Evolutionary conservation across 2,329 filamentous ascomycete species (phyloP).

Genomic region (Sphaceloma murrayae): DNA sequence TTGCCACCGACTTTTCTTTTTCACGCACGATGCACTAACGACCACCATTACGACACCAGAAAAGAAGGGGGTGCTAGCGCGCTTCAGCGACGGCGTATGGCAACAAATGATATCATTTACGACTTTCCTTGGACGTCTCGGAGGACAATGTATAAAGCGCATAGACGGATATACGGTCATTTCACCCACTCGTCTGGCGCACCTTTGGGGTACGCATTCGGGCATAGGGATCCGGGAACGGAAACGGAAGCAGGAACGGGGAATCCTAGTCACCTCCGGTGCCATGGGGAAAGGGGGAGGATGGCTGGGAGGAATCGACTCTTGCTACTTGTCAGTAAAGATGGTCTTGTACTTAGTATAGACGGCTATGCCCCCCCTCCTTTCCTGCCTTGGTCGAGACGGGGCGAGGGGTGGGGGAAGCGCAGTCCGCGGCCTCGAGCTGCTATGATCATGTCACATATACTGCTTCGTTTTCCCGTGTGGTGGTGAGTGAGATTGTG

Average conservation of each 20-base stretch:
- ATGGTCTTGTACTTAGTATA: conserved; percentile 8
- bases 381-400: neutral
- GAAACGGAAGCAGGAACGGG: too few species aligned
- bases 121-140: neutral
- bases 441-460: too few species aligned
- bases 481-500: too few species aligned
- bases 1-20: neutral
- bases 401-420: conserved; percentile 12
- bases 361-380: conserved; percentile 15
- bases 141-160: conserved; percentile 14
- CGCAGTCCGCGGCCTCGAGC: conserved; percentile 10
- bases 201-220: too few species aligned
- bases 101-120: too few species aligned
- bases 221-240: too few species aligned
- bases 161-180: conserved; percentile 13
- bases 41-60: conserved; percentile 14
- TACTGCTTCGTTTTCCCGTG: too few species aligned
- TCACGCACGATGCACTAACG: conserved; percentile 14
- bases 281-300: too few species aligned
- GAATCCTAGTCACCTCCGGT: too few species aligned
- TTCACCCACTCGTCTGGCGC: neutral
- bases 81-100: conserved; percentile 11
- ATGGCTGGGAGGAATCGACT: too few species aligned
- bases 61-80: neutral
- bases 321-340: conserved; percentile 8